Conservation (phyloP, 306 rosid species). For the Comarum palustre region DNA sequence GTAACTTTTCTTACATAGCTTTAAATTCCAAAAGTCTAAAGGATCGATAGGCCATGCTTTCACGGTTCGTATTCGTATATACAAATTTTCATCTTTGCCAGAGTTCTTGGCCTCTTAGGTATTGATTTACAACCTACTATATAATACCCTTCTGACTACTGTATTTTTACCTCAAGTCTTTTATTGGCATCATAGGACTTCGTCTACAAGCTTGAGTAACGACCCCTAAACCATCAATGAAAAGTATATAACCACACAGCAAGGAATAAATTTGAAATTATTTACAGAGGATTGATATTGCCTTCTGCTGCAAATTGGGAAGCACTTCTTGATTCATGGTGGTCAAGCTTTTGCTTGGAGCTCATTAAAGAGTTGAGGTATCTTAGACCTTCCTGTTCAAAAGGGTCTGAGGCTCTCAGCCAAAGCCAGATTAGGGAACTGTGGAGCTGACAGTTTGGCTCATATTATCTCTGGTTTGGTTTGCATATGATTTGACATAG, state of each 20-base stretch:
- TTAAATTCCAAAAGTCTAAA: too few relatives aligned
- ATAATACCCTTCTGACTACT: neutral
- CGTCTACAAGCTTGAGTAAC: neutral
- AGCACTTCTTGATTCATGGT: neutral
- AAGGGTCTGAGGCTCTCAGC: neutral
- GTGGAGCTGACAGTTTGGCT: slow-evolving; percentile 9
- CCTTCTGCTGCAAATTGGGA: neutral
- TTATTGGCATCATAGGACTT: neutral
- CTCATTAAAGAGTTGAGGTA: neutral
- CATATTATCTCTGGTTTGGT: neutral
- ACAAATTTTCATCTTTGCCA: neutral
- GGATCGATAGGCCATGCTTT: too few relatives aligned
- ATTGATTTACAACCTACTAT: neutral
- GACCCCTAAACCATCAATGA: neutral
- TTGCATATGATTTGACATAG: slow-evolving; percentile 4
- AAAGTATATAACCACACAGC: neutral
- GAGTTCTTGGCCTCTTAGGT: neutral
- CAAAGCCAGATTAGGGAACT: neutral
- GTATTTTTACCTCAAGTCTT: neutral
- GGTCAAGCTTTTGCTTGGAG: neutral
- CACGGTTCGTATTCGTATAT: too few relatives aligned
- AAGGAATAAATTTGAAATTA: neutral
- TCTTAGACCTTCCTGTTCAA: neutral
- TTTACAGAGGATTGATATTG: neutral
- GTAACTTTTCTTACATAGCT: too few relatives aligned